Base-by-base conservation (phyloP, 768 basidiomycete species). In the Pleurotus citrinopileatus region DNA sequence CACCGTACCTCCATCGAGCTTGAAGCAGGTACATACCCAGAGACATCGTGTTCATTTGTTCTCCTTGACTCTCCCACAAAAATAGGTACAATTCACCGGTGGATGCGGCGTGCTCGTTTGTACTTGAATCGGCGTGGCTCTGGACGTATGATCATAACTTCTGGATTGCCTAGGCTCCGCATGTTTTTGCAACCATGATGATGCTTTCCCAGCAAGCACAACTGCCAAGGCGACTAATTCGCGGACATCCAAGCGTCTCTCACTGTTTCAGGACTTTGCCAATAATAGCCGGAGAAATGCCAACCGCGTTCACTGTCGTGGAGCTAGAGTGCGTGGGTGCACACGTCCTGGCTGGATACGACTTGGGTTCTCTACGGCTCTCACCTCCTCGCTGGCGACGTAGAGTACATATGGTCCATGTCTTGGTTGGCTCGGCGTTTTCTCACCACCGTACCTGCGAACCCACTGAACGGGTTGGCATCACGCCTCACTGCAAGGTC, bases 361-460 rank as follows among this genome's bases (percentile, higher is more conserved):
- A 25, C 29, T 3, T 20, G 17, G 17, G 17, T 48, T 13, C 29
- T n/a, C 26, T 23, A 37, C 20, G 23, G n/a, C 26, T n/a, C 29
- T 34, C 3, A 19, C 32, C 12, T 20, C 19, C 20, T 22, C 34
- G 19, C 17, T 22, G 29, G 10, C 34, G 32, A n/a, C 32, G 32
- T 34, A 10, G 10, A n/a, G 36, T 20, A 25, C 48, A 50, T 50
- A 37, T 50, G 48, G 15, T 23, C 34, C 22, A 34, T 29, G 48
- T 22, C 32, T 36, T 50, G 48, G 34, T 34, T 36, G 29, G 48
- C 48, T n/a, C 48, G 48, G 48, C 48, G 23, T 50, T 37, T 37
- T 50, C 48, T 34, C 48, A 50, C 48, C 48, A 50, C 34, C 27
- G n/a, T 26, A 19, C 17, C 10, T 27, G 9, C 9, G 48, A 32